Evolutionary conservation across 345 rosid species (phyloP), one percentile per base, ranked within the genome.

Genomic region (Atalantia buxifolia): DNA sequence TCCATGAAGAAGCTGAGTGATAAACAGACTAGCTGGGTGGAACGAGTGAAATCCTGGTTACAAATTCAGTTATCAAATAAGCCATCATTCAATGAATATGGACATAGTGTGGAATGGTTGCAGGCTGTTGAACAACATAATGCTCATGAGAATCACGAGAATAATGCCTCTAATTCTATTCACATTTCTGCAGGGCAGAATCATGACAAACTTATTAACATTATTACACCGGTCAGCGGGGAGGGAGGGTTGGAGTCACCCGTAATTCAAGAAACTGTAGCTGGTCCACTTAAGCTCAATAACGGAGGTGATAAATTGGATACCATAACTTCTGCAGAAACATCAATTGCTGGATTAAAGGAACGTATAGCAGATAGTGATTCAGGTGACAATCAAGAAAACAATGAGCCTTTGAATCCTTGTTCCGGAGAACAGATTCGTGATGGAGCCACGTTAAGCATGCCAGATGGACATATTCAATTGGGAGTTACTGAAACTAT

Each of bases 41-140:
- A 89, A 71, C 86, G 85, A 79, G 79, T 88, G 62, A 73, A 77
- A 78, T 79, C 86, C 62, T 90, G 93, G 94, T 87, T 83, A 75
- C 77, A 72, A 63, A 81, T 31, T 21, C 88, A 81, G 78, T 77
- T 88, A 56, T 59, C 80, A 65, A 77, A 73, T 69, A 75, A 73
- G 65, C 83, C 62, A 42, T 74, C 67, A 33, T 50, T 64, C 36
- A 77, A 66, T 50, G 82, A 79, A 57, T 28, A 67, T 28, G 76
- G 77, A 27, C 74, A 78, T 77, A 71, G 22, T 28, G 71, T 45
- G 55, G 76, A 76, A 75, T 56, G 33, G 30, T 38, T 53, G 31
- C 77, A 38, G 60, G 73, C 72, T 60, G 60, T 35, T 55, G 77
- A 79, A 50, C 77, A 56, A 55, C 42, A 16, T 31, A 50, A 57